Conservation (phyloP, 2,329 filamentous ascomycete species). For the Fusarium anthophilum region DNA sequence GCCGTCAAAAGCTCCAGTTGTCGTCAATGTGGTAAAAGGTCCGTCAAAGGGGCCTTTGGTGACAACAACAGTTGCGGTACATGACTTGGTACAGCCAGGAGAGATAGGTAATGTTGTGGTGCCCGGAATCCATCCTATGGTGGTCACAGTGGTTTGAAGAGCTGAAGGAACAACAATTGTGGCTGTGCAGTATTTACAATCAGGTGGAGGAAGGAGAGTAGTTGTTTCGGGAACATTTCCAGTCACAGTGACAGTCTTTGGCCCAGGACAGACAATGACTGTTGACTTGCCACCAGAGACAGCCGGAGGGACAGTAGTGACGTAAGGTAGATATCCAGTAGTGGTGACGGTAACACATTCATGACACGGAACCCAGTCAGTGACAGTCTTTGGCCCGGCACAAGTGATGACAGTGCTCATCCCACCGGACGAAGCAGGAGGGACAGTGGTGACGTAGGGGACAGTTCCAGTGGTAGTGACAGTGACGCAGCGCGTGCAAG, state of each 20-base stretch:
- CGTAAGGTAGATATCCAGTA: not conserved
- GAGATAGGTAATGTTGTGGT: too few species aligned
- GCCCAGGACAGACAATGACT: not conserved
- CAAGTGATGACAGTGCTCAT: not conserved
- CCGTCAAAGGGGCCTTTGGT: too few species aligned
- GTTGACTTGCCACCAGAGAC: rapidly evolving
- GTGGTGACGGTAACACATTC: not conserved
- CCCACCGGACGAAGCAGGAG: not conserved
- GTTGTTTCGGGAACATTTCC: too few species aligned
- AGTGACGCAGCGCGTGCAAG: not conserved
- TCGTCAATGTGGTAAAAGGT: too few species aligned
- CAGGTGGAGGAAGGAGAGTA: too few species aligned
- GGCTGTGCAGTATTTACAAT: rapidly evolving
- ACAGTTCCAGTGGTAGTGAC: not conserved
- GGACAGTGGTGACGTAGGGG: not conserved
- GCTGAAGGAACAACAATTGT: too few species aligned
- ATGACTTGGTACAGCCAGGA: too few species aligned
- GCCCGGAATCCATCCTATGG: too few species aligned
- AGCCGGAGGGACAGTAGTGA: not conserved
- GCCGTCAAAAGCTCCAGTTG: too few species aligned
- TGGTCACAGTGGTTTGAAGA: too few species aligned
- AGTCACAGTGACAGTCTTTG: not conserved
- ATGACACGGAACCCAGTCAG: not conserved
- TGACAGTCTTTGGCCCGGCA: not conserved
- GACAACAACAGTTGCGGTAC: too few species aligned